phyloP scores from a whole-genome alignment of 345 rosid genomes.

The Eutrema yunnanense region DNA sequence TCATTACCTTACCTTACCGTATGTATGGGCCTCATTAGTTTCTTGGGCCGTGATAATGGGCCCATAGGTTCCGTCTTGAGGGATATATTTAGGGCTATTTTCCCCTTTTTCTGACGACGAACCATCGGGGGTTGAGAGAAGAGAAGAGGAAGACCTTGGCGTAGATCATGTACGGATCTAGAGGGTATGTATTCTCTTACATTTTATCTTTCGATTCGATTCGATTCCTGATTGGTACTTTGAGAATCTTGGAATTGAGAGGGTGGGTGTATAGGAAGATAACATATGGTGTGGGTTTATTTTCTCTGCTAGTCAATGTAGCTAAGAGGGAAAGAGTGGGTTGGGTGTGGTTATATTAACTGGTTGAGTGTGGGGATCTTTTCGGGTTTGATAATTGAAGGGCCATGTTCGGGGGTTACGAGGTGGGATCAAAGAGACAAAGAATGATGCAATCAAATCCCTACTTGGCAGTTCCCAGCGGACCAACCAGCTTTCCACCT shows the following conservation, averaged over 20 bases:
- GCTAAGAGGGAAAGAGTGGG: conserved; percentile 40
- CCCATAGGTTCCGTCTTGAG: neutral
- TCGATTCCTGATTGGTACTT: neutral
- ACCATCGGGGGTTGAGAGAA: neutral
- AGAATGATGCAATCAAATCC: conserved; percentile 99
- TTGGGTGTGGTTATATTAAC: conserved; percentile 93
- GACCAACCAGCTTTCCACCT: conserved; percentile 53
- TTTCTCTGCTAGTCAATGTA: neutral
- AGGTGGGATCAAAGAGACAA: conserved; percentile 99
- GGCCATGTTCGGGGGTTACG: conserved; percentile 99
- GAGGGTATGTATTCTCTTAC: conserved; percentile 39
- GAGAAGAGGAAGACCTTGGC: neutral
- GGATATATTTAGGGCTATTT: neutral
- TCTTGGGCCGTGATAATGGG: neutral
- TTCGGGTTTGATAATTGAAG: conserved; percentile 75
- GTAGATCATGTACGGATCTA: conserved; percentile 42
- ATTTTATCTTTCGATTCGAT: neutral
- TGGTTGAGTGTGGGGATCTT: conserved; percentile 80
- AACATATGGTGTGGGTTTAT: neutral
- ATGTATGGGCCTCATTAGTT: neutral
- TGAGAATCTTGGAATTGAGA: neutral
- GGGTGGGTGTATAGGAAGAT: neutral
- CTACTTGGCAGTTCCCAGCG: conserved; percentile 96
- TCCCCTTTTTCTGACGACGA: neutral
- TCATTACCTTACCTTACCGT: no score